A percentile compares a stretch with the other conserved stretches of the same genome.
phyloP scores from a whole-genome alignment of 2,329 filamentous ascomycete genomes.

The Metarhizium robertsii region DNA sequence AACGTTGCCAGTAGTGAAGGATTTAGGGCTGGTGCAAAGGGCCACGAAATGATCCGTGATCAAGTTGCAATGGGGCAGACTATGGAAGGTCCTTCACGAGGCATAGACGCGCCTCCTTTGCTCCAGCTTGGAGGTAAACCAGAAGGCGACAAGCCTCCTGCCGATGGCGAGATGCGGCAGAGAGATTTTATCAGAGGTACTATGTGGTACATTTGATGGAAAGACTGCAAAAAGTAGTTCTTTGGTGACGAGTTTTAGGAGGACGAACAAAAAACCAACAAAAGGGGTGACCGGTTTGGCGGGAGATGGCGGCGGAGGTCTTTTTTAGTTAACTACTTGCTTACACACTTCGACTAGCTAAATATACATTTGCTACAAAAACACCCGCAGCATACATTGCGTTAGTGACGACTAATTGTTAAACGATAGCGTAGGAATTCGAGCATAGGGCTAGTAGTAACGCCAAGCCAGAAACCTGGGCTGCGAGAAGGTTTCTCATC shows the following conservation, averaged over 20 bases:
- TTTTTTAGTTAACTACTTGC: constrained; percentile 9
- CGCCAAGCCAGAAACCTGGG: too few species aligned
- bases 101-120: constrained; percentile 19
- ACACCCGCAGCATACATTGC: too few species aligned
- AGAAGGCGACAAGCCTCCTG: constrained; percentile 12
- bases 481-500: too few species aligned
- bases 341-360: too few species aligned
- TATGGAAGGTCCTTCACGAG: constrained; percentile 11
- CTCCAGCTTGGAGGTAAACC: constrained; percentile 20
- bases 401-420: too few species aligned
- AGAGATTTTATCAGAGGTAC: constrained; percentile 27
- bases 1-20: constrained; percentile 34
- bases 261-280: constrained; percentile 7
- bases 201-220: constrained; percentile 34
- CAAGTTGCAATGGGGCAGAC: constrained; percentile 29
- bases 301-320: constrained; percentile 24
- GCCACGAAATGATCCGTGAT: constrained; percentile 28
- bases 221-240: neutral
- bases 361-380: too few species aligned
- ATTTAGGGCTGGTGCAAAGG: constrained; percentile 33
- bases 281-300: constrained; percentile 27
- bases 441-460: too few species aligned
- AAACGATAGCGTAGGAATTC: too few species aligned
- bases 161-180: constrained; percentile 21
- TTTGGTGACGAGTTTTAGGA: neutral